Evolutionary conservation across 1,284 basidiomycete genomes (phyloP), one percentile per base, ranked within the genome.

Genomic region (Ustanciosporium gigantosporum): DNA sequence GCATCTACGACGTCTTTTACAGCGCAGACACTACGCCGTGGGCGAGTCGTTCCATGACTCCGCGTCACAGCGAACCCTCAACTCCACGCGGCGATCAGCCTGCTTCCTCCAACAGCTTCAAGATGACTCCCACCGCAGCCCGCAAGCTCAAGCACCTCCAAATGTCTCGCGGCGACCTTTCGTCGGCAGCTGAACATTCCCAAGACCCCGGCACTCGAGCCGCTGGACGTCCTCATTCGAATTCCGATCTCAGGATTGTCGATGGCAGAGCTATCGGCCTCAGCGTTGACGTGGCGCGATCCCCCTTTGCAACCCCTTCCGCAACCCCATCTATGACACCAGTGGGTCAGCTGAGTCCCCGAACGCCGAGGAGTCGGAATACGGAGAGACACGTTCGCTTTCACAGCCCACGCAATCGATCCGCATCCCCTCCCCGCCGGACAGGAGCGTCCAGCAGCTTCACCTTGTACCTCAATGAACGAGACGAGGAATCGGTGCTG

Each of bases 1-100:
- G 69, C 38, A 68, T 74, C 36, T 66, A 73, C 35, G 73, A 76
- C 16, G 72, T 70, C 11, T 72, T 73, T 39, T 68, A 70, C 45
- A 61, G 57, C 36, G 49, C 58, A 23, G 59, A 58, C 11, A 46
- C 45, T 2, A 65, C 68, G 11, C 67, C 67, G 11, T 59, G 58
- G 60, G 61, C 57, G 0, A 64, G 59, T 20, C 24, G 58, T n/a
- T 24, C 59, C 2, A 41, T 59, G 8, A 70, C 68, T 2, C 68
- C 68, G 4, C 25, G 61, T 4, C 52, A 65, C 31, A 66, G 64
- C 48, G 64, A 60, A 22, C 58, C 53, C 0, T 52, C 52, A 4
- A 62, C 64, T 0, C 64, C 64, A 3, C 44, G 58, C 2, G 52
- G 51, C 19, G 48, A 50, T 6, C 36, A 37, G 16, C 24, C 14